Conservation (phyloP, 257 asterid species). For the Jacaranda copaia region DNA sequence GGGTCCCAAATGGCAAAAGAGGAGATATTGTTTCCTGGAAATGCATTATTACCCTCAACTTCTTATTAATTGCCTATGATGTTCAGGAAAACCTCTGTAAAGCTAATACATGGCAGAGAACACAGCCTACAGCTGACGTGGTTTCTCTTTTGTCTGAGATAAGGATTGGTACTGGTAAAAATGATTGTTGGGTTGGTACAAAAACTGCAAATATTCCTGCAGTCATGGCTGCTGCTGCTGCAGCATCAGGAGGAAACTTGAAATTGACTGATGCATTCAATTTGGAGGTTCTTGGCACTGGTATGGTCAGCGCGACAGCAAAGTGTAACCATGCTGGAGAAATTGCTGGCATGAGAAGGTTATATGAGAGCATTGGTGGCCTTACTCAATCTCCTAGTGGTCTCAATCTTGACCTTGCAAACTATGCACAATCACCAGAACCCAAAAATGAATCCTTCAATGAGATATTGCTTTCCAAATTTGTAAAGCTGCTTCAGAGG, state of each 20-base stretch:
- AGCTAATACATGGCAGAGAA: slow-evolving; percentile 93
- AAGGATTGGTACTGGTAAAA: slow-evolving; percentile 96
- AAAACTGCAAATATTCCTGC: slow-evolving; percentile 86
- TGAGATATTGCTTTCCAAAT: slow-evolving; percentile 77
- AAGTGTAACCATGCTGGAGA: slow-evolving; percentile 99
- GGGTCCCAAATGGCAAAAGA: slow-evolving; percentile 7
- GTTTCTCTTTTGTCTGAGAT: slow-evolving; percentile 96
- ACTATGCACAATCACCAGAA: slow-evolving; percentile 54
- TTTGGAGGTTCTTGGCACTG: slow-evolving; percentile 96
- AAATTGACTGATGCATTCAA: slow-evolving; percentile 90
- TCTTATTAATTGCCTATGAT: slow-evolving; percentile 32
- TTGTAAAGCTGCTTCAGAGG: slow-evolving; percentile 83
- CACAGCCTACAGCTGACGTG: slow-evolving; percentile 93
- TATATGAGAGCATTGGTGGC: slow-evolving; percentile 89
- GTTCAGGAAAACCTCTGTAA: slow-evolving; percentile 89
- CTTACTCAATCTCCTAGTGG: slow-evolving; percentile 52
- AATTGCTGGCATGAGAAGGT: slow-evolving; percentile 98
- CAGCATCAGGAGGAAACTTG: slow-evolving; percentile 96
- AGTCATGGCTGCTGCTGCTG: slow-evolving; percentile 99
- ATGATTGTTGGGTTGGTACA: slow-evolving; percentile 93
- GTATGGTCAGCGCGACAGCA: slow-evolving; percentile 93
- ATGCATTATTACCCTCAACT: slow-evolving; percentile 29
- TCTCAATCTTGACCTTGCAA: slow-evolving; percentile 61
- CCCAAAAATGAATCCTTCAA: slow-evolving; percentile 70
- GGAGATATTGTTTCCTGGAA: slow-evolving; percentile 27